Percentiles rank a stretch among this genome's conserved stretches.
Evolutionary conservation across 2,329 filamentous ascomycete species (phyloP).

Genomic region (Neofusicoccum umdonicola): DNA sequence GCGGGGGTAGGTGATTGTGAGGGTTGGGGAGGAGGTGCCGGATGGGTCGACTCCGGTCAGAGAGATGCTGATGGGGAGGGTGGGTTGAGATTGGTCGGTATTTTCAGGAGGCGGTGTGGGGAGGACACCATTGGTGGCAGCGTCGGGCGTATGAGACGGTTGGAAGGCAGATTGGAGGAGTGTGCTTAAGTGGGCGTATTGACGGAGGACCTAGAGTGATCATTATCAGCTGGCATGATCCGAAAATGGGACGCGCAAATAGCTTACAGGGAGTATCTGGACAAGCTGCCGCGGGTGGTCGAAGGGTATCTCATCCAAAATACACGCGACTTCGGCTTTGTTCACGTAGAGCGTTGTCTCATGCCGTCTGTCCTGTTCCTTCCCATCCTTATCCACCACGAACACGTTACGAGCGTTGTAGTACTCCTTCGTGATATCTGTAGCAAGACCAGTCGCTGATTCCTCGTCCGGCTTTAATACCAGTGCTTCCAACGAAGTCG

Average conservation of each 20-base stretch:
- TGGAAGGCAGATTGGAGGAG: slow-evolving; percentile 64
- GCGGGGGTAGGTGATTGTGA: slow-evolving; percentile 17
- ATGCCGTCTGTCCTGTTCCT: slow-evolving; percentile 34
- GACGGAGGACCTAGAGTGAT: slow-evolving; percentile 53
- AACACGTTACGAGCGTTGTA: slow-evolving; percentile 49
- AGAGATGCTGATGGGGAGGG: slow-evolving; percentile 17
- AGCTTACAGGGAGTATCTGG: slow-evolving; percentile 61
- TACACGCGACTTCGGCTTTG: slow-evolving; percentile 69
- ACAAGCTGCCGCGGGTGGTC: slow-evolving; percentile 75
- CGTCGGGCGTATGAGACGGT: slow-evolving; percentile 26
- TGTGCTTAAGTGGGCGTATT: slow-evolving; percentile 69
- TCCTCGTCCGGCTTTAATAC: slow-evolving; percentile 55
- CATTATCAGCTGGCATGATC: slow-evolving; percentile 3
- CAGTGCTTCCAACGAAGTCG: slow-evolving; percentile 50
- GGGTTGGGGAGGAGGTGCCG: slow-evolving; percentile 18
- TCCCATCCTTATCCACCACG: slow-evolving; percentile 29
- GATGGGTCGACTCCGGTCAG: slow-evolving; percentile 7
- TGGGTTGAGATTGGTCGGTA: background rate
- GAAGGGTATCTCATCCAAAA: slow-evolving; percentile 68
- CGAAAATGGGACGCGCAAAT: no score
- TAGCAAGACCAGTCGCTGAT: slow-evolving; percentile 46
- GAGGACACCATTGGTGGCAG: slow-evolving; percentile 17
- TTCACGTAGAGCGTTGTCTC: slow-evolving; percentile 66
- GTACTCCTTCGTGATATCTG: slow-evolving; percentile 50
- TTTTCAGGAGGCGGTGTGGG: slow-evolving; percentile 28